Evolutionary conservation across 2,329 filamentous ascomycete species (phyloP), one percentile per base, ranked within the genome.

Genomic region (Aureobasidium sp.): DNA sequence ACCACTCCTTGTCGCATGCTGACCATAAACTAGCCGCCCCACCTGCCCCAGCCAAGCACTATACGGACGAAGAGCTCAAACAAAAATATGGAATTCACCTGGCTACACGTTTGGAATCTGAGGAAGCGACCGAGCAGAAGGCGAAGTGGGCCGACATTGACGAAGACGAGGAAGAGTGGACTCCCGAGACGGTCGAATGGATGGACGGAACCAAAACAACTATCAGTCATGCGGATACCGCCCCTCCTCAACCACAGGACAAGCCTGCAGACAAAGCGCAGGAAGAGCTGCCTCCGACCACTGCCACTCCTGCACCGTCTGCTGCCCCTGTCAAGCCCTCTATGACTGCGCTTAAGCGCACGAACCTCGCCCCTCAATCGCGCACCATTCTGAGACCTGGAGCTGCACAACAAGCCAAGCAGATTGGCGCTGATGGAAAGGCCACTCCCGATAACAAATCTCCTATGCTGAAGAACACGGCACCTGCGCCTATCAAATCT

Each of bases 141-240:
- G 85, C 87, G 36, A 93, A 92, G 72, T 95, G 90, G 90, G 90
- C 90, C 29, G 90, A 95, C 70, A 92, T 93, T 63, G 90, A 94
- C 64, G 90, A 94, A 62, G 90, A 94, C 66, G 89, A 92, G 68
- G 90, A 94, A 41, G 89, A 93, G 69, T 93, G 90, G 88, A 88
- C 86, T 14, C 90, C 90, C 2, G 89, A 94, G 66, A 85, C 88
- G 58, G 91, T 94, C 66, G 89, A 89, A 63, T 95, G 90, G 90
- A 89, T 89, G 70, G 90, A 95, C 73, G 90, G 90, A 59, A 94
- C 90, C 53, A 93, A 93, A 73, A 88, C 88, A 37, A 89, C 67
- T 48, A 50, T 59, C 36, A 50, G 45, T 50, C 57, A 59, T 50
- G 36, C 45, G 11, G 57, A 59, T 7, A 48, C 62, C 49, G 50